Base-by-base conservation (phyloP, 2,329 filamentous ascomycete species). In the Colletotrichum lupini region DNA sequence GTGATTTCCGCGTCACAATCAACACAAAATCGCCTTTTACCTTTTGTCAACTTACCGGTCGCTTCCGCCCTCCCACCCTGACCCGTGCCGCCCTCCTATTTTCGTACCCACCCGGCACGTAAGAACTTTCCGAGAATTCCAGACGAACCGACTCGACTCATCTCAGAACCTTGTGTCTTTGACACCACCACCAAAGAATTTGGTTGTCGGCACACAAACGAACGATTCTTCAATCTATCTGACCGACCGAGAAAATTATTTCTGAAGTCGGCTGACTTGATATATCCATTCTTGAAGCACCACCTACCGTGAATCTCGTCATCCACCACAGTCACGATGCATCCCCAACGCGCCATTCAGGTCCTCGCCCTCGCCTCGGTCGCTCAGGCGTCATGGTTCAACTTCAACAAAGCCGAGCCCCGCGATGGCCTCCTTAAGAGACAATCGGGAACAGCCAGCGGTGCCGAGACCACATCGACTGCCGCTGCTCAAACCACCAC, bases 341-440 rank as follows among this genome's bases (percentile, higher is more conserved):
- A 86, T 78, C 80, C 85, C 32, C 81, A 81, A 67, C 84, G 83
- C 70, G 76, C 87, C 62, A 72, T 88, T 42, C 82, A 85, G 77
- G 78, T 89, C 72, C 79, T 90, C 69, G 77, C 89, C 74, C 80
- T 88, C 76, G 86, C 85, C 56, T 81, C 82, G 58, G 81, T 87
- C 49, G 85, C 85, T 57, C 86, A 89, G 76, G 88, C 83, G 64
- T 79, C 80, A 32, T 79, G 77, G 76, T 71, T 80, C 74, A 74
- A 82, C 74, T 37, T 75, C 68, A 57, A 57, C 64, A 62, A 56
- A 32, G 22, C 42, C 28, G 62, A 74, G 35, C 28, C 68, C 19
- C 68, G 68, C 35, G 69, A 74, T 46, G 68, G 37, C 42, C 53
- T 75, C 14, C 19, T 68, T 8, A 72, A 28, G 49, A 68, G 72